A percentile compares a stretch with the other conserved stretches of the same genome.
These are phyloP conservation scores for Monilinia aucupariae DNA, from an alignment of 2,329 filamentous ascomycete species.

Conservation along the genomic window DNA sequence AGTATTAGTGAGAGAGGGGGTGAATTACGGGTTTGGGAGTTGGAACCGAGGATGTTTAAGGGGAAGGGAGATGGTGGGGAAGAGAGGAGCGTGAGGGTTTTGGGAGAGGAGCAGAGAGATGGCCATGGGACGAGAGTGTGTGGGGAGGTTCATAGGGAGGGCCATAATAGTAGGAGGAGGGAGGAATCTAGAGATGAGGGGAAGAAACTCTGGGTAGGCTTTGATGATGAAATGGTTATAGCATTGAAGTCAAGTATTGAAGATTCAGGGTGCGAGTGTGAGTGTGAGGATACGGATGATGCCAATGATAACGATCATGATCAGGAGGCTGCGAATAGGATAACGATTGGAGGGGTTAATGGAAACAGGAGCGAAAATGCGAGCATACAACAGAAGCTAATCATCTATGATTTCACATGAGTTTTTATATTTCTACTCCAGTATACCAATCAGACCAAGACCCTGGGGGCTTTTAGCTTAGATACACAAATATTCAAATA, in stretches of 20 bases:
- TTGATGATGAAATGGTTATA: conserved; percentile 67
- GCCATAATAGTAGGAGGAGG: neutral
- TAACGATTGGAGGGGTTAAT: neutral
- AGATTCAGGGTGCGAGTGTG: neutral
- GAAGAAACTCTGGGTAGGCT: conserved; percentile 55
- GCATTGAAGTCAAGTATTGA: conserved; percentile 43
- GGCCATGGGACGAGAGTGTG: conserved; percentile 36
- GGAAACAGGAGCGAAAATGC: neutral
- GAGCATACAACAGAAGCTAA: conserved; percentile 47
- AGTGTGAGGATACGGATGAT: neutral
- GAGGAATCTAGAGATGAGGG: conserved; percentile 11
- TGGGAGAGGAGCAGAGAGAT: conserved; percentile 41
- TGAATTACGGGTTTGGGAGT: conserved; percentile 13
- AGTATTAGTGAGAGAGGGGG: conserved; percentile 38
- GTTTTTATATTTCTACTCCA: no score
- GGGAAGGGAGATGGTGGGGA: conserved; percentile 27
- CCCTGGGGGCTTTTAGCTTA: neutral
- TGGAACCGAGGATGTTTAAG: conserved; percentile 32
- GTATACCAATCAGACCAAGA: neutral
- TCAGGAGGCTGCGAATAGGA: neutral
- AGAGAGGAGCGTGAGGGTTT: conserved; percentile 10
- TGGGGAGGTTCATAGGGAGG: neutral
- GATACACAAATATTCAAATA: neutral
- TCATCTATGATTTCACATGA: conserved; percentile 64
- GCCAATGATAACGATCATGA: neutral